These are phyloP conservation scores for Centaurea solstitialis DNA, from an alignment of 129 eudicot genomes.

Conservation along the genomic window DNA sequence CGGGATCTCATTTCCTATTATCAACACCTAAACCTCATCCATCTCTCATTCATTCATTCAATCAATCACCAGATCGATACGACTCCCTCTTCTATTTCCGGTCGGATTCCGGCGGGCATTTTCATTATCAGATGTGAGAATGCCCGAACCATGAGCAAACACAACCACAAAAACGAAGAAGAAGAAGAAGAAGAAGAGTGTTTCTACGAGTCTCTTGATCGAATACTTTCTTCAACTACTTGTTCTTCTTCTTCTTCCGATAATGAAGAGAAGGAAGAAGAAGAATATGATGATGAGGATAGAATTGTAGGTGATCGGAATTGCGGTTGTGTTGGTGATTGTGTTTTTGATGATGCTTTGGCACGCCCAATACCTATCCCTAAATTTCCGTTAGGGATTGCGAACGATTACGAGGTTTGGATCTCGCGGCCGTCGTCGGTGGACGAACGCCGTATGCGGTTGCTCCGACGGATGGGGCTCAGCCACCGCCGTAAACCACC, in stretches of 20 bases:
- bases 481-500: conserved; percentile 38
- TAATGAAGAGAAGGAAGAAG: conserved; percentile 15
- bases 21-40: conserved; percentile 19
- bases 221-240: conserved; percentile 78
- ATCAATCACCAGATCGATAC: no score
- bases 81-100: conserved; percentile 14
- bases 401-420: conserved; percentile 79
- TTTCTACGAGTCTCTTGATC: conserved; percentile 88
- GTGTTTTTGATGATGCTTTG: conserved; percentile 8
- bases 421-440: conserved; percentile 76
- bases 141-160: conserved; percentile 84
- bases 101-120: conserved; percentile 49
- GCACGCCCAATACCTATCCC: conserved; percentile 28
- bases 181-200: conserved; percentile 39
- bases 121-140: conserved; percentile 58
- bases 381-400: conserved; percentile 55
- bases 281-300: conserved; percentile 13
- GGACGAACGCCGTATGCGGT: conserved; percentile 82
- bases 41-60: no score
- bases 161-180: conserved; percentile 37
- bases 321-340: conserved; percentile 20
- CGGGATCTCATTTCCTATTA: conserved; percentile 42
- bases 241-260: conserved; percentile 54
- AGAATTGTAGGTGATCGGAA: background rate
- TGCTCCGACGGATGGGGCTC: conserved; percentile 76